A percentile compares a stretch with the other conserved stretches of the same genome.
These are phyloP conservation scores for Begonia masoniana DNA, from an alignment of 306 rosid species.

Conservation along the genomic window DNA sequence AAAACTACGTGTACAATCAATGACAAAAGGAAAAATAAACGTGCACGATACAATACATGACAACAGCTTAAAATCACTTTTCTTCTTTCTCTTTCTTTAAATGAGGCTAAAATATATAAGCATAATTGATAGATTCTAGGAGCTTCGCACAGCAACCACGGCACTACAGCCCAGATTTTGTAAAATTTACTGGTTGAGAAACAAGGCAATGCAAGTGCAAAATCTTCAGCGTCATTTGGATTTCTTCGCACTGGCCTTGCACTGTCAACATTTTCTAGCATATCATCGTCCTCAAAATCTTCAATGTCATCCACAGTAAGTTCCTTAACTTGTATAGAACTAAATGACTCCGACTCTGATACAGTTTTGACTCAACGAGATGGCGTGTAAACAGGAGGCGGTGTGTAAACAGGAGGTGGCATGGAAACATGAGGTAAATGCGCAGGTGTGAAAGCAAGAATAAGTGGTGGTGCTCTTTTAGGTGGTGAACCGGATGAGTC, in stretches of 20 bases:
- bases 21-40: too few species aligned
- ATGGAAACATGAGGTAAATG: slow-evolving; percentile 13
- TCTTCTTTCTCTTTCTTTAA: too few species aligned
- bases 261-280: slow-evolving; percentile 28
- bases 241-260: slow-evolving; percentile 51
- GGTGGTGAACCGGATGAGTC: slow-evolving; percentile 91
- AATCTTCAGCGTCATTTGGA: slow-evolving; percentile 79
- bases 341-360: slow-evolving; percentile 73
- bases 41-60: too few species aligned
- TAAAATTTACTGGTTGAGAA: slow-evolving; percentile 68
- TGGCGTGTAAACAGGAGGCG: slow-evolving; percentile 32
- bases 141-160: too few species aligned
- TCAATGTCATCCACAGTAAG: slow-evolving; percentile 89
- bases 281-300: slow-evolving; percentile 72
- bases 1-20: too few species aligned
- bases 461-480: slow-evolving; percentile 73
- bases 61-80: too few species aligned
- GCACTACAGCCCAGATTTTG: slow-evolving; percentile 10
- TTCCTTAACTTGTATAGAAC: slow-evolving; percentile 61
- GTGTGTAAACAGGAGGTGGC: slow-evolving; percentile 25
- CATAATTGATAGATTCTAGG: too few species aligned
- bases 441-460: slow-evolving; percentile 27
- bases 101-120: too few species aligned
- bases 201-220: slow-evolving; percentile 67
- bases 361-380: slow-evolving; percentile 40